A percentile compares a stretch with the other conserved stretches of the same genome.
Conservation (phyloP, 1,139 yeast genomes). For the Geotrichum bryndzae region DNA sequence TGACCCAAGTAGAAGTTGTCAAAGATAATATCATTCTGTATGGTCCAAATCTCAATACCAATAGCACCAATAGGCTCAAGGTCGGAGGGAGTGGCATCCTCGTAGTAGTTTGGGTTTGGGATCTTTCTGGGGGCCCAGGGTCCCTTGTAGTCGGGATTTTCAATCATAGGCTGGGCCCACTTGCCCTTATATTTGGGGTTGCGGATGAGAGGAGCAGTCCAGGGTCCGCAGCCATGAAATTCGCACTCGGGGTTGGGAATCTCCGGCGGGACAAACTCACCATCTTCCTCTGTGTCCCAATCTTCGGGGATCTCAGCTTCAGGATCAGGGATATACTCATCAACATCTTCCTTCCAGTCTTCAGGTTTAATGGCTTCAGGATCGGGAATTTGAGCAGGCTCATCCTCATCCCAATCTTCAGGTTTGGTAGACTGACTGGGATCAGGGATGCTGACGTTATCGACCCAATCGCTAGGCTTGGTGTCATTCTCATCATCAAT, state of each 20-base stretch:
- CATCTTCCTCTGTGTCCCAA: constrained; percentile 88
- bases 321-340: constrained; percentile 58
- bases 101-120: constrained; percentile 63
- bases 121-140: constrained; percentile 66
- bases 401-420: constrained; percentile 73
- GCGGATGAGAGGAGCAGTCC: constrained; percentile 57
- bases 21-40: constrained; percentile 67
- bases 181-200: constrained; percentile 72
- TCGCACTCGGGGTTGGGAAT: constrained; percentile 70
- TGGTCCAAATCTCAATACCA: constrained; percentile 89
- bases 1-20: constrained; percentile 85
- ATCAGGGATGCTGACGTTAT: constrained; percentile 57
- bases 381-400: constrained; percentile 55
- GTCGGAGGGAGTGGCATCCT: constrained; percentile 53
- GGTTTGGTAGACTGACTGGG: constrained; percentile 61
- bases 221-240: constrained; percentile 67
- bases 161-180: constrained; percentile 63
- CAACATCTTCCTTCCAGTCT: constrained; percentile 68
- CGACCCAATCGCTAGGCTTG: constrained; percentile 82
- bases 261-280: constrained; percentile 69
- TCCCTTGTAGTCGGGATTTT: constrained; percentile 75
- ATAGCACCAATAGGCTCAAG: constrained; percentile 69
- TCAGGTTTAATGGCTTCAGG: constrained; percentile 62
- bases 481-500: constrained; percentile 55
- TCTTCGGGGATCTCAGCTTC: constrained; percentile 57